phyloP scores from a whole-genome alignment of 805 yeast species.

The Cephaloascus fragrans region DNA sequence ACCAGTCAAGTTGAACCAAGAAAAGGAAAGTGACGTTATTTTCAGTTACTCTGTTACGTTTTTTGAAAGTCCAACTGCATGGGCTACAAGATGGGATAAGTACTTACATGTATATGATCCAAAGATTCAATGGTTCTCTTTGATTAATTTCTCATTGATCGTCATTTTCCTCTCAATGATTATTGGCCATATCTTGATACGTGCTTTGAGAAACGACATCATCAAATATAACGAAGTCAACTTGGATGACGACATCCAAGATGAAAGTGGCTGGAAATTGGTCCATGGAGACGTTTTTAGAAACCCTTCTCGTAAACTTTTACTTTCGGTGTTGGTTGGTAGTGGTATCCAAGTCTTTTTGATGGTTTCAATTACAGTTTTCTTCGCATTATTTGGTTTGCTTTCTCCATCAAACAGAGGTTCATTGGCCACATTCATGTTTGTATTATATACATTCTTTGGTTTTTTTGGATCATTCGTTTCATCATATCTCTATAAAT shows the following conservation, averaged over 20 bases:
- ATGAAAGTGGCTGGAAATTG: conserved; percentile 95
- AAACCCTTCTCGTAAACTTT: conserved; percentile 60
- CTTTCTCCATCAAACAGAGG: conserved; percentile 94
- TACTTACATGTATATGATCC: conserved; percentile 89
- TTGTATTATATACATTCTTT: conserved; percentile 69
- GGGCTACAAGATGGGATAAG: conserved; percentile 99
- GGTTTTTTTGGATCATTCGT: conserved; percentile 81
- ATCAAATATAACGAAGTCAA: conserved; percentile 82
- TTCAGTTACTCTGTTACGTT: conserved; percentile 83
- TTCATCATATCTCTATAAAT: conserved; percentile 79
- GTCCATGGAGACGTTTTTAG: conserved; percentile 94
- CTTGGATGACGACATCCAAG: conserved; percentile 77
- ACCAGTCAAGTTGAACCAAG: conserved; percentile 40
- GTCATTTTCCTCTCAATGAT: conserved; percentile 69
- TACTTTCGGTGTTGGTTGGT: conserved; percentile 76
- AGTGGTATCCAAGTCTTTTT: conserved; percentile 78
- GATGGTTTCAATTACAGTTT: conserved; percentile 64
- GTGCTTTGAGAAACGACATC: conserved; percentile 79
- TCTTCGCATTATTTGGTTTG: conserved; percentile 81
- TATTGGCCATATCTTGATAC: conserved; percentile 67
- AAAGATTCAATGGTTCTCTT: conserved; percentile 91
- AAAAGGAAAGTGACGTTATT: conserved; percentile 45
- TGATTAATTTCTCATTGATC: conserved; percentile 75
- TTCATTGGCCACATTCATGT: conserved; percentile 82
- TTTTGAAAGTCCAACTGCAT: conserved; percentile 57